Percentiles rank a stretch among this genome's conserved stretches.
Evolutionary conservation across 2,329 filamentous ascomycete genomes (phyloP).

Genomic region (Fusarium graminum): DNA sequence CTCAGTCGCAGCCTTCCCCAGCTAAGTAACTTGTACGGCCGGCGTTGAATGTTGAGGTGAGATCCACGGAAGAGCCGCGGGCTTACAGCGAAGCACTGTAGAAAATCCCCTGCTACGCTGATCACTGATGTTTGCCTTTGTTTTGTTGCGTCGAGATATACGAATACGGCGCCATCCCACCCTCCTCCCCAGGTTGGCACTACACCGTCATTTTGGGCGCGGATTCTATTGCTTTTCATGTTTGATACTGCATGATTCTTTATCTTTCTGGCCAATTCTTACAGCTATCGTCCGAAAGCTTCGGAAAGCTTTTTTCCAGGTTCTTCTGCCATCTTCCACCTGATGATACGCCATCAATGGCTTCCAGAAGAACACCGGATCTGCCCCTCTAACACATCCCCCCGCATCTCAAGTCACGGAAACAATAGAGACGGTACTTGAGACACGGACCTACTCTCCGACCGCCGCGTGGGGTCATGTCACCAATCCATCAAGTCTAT

Average conservation of each 20-base stretch:
- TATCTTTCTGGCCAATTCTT: neutral
- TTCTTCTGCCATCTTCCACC: constrained; percentile 1
- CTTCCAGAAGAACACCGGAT: constrained; percentile 11
- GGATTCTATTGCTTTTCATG: constrained; percentile 10
- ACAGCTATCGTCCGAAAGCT: neutral
- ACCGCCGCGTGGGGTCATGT: constrained; percentile 29
- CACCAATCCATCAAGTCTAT: constrained; percentile 23
- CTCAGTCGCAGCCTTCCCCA: constrained; percentile 23
- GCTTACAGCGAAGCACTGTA: constrained; percentile 8
- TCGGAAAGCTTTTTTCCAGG: neutral
- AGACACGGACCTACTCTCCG: constrained; percentile 41
- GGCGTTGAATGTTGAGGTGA: constrained; percentile 3
- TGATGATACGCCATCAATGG: constrained; percentile 2
- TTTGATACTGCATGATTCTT: constrained; percentile 18
- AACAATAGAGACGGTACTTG: constrained; percentile 18
- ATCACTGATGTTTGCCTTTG: constrained; percentile 18
- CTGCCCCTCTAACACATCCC: constrained; percentile 23
- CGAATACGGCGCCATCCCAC: constrained; percentile 41
- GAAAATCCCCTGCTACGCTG: neutral
- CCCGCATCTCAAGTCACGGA: constrained; percentile 27
- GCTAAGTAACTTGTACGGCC: constrained; percentile 25
- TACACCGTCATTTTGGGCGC: constrained; percentile 43
- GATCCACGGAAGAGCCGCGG: constrained; percentile 21
- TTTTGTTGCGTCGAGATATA: constrained; percentile 25
- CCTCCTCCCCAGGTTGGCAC: constrained; percentile 13